These are phyloP conservation scores for Teratosphaeria zuluensis DNA, from an alignment of 2,329 filamentous ascomycete genomes.

Conservation along the genomic window DNA sequence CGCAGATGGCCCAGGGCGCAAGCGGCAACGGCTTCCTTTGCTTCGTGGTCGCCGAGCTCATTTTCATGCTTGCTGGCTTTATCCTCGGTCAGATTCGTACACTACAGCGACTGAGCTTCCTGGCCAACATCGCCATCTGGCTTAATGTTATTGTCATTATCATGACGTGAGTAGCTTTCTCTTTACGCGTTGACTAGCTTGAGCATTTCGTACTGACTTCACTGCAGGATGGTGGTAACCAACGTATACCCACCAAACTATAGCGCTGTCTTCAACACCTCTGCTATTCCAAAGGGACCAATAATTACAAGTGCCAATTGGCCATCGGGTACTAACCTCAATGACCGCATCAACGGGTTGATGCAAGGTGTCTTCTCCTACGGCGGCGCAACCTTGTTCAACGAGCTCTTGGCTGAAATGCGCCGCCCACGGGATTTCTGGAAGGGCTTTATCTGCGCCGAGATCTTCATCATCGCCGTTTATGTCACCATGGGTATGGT, in stretches of 20 bases:
- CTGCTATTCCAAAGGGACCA: conserved; percentile 1
- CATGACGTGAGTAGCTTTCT: conserved; percentile 19
- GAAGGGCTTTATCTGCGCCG: conserved; percentile 19
- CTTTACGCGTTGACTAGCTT: background rate
- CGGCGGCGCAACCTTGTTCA: conserved; percentile 48
- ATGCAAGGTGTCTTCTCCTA: conserved; percentile 28
- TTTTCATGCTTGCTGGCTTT: conserved; percentile 36
- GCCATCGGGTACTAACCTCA: conserved; percentile 5
- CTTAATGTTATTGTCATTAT: conserved; percentile 44
- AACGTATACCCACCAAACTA: conserved; percentile 43
- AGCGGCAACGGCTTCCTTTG: background rate
- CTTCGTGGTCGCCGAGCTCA: background rate
- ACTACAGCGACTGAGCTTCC: conserved; percentile 44
- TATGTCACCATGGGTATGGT: conserved; percentile 41
- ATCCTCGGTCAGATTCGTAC: conserved; percentile 48
- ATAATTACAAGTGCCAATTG: conserved; percentile 10
- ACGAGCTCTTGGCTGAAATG: conserved; percentile 50
- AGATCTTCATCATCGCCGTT: conserved; percentile 40
- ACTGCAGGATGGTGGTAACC: conserved; percentile 40
- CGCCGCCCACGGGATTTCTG: conserved; percentile 27
- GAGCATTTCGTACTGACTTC: background rate
- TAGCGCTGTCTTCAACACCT: conserved; percentile 6
- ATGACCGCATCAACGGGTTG: conserved; percentile 15
- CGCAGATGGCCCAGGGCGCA: background rate
- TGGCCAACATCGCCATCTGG: conserved; percentile 47